phyloP scores from a whole-genome alignment of 495 filamentous ascomycete species.

The Glonium stellatum region DNA sequence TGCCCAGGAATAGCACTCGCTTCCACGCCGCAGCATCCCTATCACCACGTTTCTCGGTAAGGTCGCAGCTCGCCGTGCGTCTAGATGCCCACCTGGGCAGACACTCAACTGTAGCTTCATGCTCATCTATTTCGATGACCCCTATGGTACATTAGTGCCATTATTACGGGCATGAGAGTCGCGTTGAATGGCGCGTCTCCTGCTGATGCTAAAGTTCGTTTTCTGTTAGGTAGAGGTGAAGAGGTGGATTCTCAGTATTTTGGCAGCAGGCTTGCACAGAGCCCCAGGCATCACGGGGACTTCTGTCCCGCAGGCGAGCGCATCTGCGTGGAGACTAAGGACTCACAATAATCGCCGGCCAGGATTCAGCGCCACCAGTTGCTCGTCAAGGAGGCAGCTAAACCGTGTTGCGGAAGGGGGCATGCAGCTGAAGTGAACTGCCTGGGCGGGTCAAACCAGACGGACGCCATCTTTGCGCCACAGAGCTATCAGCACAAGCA shows the following conservation, averaged over 20 bases:
- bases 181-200: too few relatives aligned
- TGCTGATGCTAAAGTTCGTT: too few relatives aligned
- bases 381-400: background rate
- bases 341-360: background rate
- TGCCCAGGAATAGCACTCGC: too few relatives aligned
- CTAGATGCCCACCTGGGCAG: too few relatives aligned
- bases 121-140: too few relatives aligned
- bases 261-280: background rate
- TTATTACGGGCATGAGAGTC: too few relatives aligned
- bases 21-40: too few relatives aligned
- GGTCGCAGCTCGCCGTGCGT: too few relatives aligned
- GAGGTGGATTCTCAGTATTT: background rate
- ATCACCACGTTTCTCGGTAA: too few relatives aligned
- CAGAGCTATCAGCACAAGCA: background rate
- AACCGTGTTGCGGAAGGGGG: background rate
- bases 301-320: background rate
- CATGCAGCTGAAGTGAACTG: background rate
- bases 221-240: too few relatives aligned
- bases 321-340: background rate
- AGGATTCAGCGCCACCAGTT: background rate
- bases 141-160: too few relatives aligned
- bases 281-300: background rate
- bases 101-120: too few relatives aligned
- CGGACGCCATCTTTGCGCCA: background rate
- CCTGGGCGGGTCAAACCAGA: background rate